A percentile compares a stretch with the other conserved stretches of the same genome.
These are phyloP conservation scores for Eimeria necatrix DNA, from an alignment of 169 alveolate species.

Conservation along the genomic window DNA sequence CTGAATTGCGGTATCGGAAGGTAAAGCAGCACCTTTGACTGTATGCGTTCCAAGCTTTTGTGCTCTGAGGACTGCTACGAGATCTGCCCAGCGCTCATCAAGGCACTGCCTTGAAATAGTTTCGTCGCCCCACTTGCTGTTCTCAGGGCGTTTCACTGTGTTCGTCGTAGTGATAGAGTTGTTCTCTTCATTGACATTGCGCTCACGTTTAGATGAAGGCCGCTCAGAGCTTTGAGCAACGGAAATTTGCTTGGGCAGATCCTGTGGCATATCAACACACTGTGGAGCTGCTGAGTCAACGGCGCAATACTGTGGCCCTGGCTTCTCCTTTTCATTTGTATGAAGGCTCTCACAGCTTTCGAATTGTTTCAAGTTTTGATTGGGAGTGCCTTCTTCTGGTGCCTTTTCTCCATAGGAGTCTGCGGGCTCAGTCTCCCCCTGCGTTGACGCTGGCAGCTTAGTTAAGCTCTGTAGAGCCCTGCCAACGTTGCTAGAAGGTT, in stretches of 20 bases:
- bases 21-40: conserved; percentile 21
- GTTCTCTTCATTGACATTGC: background rate
- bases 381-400: background rate
- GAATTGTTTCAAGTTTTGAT: background rate
- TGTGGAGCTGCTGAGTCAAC: background rate
- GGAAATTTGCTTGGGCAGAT: background rate
- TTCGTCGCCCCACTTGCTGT: conserved; percentile 31
- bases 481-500: background rate
- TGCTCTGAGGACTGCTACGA: conserved; percentile 12
- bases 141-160: background rate
- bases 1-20: conserved; percentile 33
- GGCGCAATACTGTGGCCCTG: background rate
- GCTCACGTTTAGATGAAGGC: background rate
- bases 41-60: conserved; percentile 53
- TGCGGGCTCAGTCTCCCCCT: background rate
- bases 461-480: background rate
- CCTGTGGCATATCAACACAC: background rate
- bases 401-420: background rate
- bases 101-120: conserved; percentile 16
- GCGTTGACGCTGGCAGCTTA: background rate
- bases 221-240: background rate
- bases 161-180: background rate
- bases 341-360: background rate
- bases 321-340: background rate
- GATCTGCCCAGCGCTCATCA: conserved; percentile 66